Conservation (phyloP, 176 grass and related monocot genomes). For the Lolium perenne region DNA sequence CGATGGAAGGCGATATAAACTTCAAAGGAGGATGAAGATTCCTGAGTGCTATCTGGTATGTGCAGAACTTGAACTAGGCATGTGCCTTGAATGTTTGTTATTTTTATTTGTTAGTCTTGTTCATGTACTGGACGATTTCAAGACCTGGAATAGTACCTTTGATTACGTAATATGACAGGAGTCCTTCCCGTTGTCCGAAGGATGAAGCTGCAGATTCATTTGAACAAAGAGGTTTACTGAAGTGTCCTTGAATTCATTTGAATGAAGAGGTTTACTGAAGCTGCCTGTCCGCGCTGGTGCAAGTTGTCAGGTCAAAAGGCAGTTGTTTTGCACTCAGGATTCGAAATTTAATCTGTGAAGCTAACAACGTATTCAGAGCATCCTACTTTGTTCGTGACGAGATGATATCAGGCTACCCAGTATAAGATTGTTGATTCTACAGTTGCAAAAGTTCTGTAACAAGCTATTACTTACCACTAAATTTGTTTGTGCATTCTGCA, state of each 20-base stretch:
- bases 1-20: too few relatives aligned
- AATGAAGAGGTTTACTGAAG: neutral
- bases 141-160: neutral
- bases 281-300: neutral
- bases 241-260: neutral
- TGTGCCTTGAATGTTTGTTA: neutral
- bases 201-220: neutral
- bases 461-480: neutral
- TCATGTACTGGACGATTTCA: neutral
- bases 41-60: neutral
- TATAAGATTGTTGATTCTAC: neutral
- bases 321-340: neutral
- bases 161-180: neutral
- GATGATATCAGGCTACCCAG: neutral
- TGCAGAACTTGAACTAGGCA: neutral
- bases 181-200: neutral
- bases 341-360: neutral
- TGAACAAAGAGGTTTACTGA: neutral
- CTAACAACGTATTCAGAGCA: neutral
- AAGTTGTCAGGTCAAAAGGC: neutral
- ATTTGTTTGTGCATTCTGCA: neutral
- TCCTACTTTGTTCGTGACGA: too few relatives aligned
- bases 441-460: neutral
- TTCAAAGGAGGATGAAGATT: neutral
- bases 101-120: neutral